A percentile compares a stretch with the other conserved stretches of the same genome.
These are phyloP conservation scores for Solanum lycopersicoides DNA, from an alignment of 257 asterid species.

Conservation along the genomic window DNA sequence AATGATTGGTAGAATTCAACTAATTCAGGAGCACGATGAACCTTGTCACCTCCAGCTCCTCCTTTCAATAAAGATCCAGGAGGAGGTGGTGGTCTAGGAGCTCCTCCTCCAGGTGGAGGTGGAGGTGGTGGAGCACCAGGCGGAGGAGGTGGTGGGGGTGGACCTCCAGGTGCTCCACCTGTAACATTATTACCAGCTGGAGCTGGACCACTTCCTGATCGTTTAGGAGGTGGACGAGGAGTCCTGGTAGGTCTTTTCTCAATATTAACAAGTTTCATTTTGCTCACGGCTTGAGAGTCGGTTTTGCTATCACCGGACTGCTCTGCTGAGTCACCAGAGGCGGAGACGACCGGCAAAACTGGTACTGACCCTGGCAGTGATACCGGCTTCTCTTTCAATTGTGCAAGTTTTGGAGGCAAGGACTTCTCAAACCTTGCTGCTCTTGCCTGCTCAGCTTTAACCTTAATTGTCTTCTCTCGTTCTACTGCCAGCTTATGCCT, in stretches of 20 bases:
- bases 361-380: not conserved
- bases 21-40: slow-evolving; percentile 95
- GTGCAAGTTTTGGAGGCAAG: slow-evolving; percentile 77
- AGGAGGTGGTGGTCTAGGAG: slow-evolving; percentile 92
- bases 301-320: slow-evolving; percentile 30
- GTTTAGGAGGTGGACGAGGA: slow-evolving; percentile 79
- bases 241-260: slow-evolving; percentile 84
- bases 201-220: slow-evolving; percentile 36
- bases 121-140: slow-evolving; percentile 76
- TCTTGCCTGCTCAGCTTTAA: slow-evolving; percentile 84
- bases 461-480: slow-evolving; percentile 75
- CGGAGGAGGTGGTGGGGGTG: slow-evolving; percentile 78
- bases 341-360: slow-evolving; percentile 10
- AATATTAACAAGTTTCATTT: slow-evolving; percentile 54
- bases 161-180: slow-evolving; percentile 31
- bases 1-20: slow-evolving; percentile 88
- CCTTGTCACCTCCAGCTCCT: slow-evolving; percentile 69
- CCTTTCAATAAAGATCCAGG: slow-evolving; percentile 57
- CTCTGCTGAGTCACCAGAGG: slow-evolving; percentile 42
- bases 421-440: slow-evolving; percentile 63
- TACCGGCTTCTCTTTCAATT: slow-evolving; percentile 55
- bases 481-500: slow-evolving; percentile 87
- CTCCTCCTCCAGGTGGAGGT: slow-evolving; percentile 75
- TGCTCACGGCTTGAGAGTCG: slow-evolving; percentile 58
- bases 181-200: slow-evolving; percentile 19